Evolutionary conservation across 345 rosid species (phyloP).

Genomic region (Gynandropsis gynandra): DNA sequence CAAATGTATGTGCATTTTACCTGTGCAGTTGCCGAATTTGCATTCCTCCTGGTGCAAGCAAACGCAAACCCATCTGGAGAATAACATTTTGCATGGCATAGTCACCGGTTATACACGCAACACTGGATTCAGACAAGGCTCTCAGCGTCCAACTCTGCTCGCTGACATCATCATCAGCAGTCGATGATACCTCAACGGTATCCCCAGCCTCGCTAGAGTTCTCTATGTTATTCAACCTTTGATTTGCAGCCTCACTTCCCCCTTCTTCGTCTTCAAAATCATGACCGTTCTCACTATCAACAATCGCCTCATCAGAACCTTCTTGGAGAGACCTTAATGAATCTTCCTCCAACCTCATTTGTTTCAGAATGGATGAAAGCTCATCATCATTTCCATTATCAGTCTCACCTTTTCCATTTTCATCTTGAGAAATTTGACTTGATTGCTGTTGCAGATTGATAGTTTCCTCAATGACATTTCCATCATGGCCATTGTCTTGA

Average conservation of each 20-base stretch:
- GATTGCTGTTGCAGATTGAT: too few relatives aligned
- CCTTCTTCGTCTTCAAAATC: conserved; percentile 21
- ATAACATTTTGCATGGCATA: conserved; percentile 96
- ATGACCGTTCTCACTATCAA: conserved; percentile 21
- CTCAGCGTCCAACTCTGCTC: conserved; percentile 86
- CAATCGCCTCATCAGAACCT: conserved; percentile 22
- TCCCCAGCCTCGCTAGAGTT: conserved; percentile 44
- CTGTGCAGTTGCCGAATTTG: conserved; percentile 85
- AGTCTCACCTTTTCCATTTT: conserved; percentile 23
- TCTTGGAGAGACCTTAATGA: conserved; percentile 37
- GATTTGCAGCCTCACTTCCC: too few relatives aligned
- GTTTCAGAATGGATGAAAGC: conserved; percentile 44
- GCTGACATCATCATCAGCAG: conserved; percentile 59
- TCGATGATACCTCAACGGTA: conserved; percentile 42
- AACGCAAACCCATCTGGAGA: conserved; percentile 90
- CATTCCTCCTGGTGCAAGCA: conserved; percentile 84
- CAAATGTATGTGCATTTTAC: conserved; percentile 26
- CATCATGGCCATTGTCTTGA: conserved; percentile 29
- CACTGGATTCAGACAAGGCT: conserved; percentile 82
- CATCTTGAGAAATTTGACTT: too few relatives aligned
- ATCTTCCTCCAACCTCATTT: conserved; percentile 71
- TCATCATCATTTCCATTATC: conserved; percentile 25
- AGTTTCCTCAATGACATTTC: too few relatives aligned
- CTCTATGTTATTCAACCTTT: conserved; percentile 39
- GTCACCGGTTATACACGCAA: conserved; percentile 90